A percentile compares a stretch with the other conserved stretches of the same genome.
These are phyloP conservation scores for Ganoderma boninense DNA, from an alignment of 1,284 basidiomycete genomes.

Conservation along the genomic window DNA sequence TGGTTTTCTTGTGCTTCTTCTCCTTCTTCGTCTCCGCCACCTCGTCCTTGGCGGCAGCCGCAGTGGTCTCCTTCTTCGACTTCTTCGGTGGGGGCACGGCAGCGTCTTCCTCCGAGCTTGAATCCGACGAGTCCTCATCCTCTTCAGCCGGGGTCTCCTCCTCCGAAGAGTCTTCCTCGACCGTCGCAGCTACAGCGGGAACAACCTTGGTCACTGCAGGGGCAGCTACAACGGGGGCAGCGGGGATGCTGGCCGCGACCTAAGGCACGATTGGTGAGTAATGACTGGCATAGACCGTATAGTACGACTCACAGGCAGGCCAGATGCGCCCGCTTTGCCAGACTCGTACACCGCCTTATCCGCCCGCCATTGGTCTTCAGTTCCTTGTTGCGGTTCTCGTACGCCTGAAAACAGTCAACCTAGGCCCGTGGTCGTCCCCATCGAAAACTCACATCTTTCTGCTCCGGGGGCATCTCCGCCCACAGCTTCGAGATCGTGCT, in stretches of 20 bases:
- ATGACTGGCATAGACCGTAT: no score
- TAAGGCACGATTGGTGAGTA: neutral
- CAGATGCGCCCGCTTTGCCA: conserved; percentile 24
- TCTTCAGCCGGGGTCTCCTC: conserved; percentile 7
- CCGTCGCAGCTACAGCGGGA: conserved; percentile 34
- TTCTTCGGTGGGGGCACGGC: conserved; percentile 35
- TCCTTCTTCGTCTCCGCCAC: conserved; percentile 31
- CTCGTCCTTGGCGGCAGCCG: conserved; percentile 24
- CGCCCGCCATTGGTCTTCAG: conserved; percentile 47
- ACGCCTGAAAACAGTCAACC: conserved; percentile 39
- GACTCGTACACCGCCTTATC: conserved; percentile 44
- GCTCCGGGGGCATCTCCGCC: conserved; percentile 69
- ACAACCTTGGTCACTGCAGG: neutral
- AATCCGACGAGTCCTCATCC: conserved; percentile 28
- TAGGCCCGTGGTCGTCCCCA: neutral
- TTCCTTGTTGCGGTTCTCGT: conserved; percentile 45
- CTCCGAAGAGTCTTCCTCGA: conserved; percentile 1
- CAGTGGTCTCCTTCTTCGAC: conserved; percentile 32
- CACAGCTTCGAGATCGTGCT: conserved; percentile 79
- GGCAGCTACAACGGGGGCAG: neutral
- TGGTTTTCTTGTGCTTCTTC: conserved; percentile 42
- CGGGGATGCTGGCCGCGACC: neutral
- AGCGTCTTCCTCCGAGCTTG: conserved; percentile 16
- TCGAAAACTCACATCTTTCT: conserved; percentile 72
- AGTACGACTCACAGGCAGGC: conserved; percentile 21